Percentiles rank a stretch among this genome's conserved stretches.
Conservation (phyloP, 352 stramenopile species). For the Elongisporangium anandrum region DNA sequence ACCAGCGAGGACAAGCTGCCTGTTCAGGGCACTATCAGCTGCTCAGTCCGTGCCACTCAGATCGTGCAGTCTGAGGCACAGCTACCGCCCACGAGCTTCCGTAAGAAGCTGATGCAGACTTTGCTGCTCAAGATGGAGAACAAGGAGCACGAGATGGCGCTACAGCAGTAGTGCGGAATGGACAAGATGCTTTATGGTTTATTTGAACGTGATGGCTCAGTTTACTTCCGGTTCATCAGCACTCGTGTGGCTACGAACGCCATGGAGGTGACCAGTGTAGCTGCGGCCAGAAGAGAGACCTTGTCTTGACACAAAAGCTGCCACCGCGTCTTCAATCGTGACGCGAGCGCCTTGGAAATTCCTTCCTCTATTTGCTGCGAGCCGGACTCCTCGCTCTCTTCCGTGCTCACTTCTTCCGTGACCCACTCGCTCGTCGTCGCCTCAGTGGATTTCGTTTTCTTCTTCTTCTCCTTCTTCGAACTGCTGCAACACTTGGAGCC, state of each 20-base stretch:
- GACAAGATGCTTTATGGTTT: not conserved
- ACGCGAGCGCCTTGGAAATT: constrained; percentile 6
- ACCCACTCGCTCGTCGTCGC: constrained; percentile 6
- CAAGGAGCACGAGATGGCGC: constrained; percentile 28
- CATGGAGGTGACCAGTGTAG: constrained; percentile 45
- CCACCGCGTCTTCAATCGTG: constrained; percentile 18
- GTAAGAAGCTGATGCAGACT: constrained; percentile 56
- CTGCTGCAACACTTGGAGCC: constrained; percentile 3
- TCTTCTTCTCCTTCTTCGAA: constrained; percentile 30
- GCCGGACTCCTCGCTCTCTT: not conserved
- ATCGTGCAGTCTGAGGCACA: constrained; percentile 44
- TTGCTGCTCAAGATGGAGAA: constrained; percentile 59
- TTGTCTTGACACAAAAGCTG: constrained; percentile 39
- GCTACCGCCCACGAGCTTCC: constrained; percentile 35
- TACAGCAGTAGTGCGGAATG: constrained; percentile 3
- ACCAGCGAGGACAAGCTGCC: constrained; percentile 51
- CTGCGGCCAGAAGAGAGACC: constrained; percentile 38
- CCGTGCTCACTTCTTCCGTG: not conserved
- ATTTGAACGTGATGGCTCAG: constrained; percentile 1
- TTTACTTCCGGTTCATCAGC: constrained; percentile 32
- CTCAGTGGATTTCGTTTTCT: constrained; percentile 9
- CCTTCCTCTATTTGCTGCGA: constrained; percentile 3
- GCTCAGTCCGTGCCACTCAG: constrained; percentile 34
- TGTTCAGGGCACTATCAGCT: constrained; percentile 32
- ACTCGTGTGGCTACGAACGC: constrained; percentile 45